Evolutionary conservation across 805 yeast genomes (phyloP), one percentile per base, ranked within the genome.

Genomic region (Wickerhamiella spandovensis): DNA sequence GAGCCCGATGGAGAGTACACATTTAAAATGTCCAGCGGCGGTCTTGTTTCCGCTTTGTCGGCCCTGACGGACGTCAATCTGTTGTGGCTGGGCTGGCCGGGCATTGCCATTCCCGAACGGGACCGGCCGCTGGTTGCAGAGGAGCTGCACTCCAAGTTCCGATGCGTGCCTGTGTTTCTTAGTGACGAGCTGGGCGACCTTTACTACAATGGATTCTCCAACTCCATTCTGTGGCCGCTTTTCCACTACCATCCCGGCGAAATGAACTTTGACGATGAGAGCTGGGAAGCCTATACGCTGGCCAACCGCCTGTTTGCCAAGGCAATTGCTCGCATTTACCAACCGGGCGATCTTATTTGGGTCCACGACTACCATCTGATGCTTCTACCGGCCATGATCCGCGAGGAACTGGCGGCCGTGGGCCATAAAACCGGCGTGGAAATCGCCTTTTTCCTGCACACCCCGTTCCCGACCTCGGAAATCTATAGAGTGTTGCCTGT

Each of bases 221-320:
- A 92, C 67, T 84, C 95, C 15, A 92, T 92, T 55, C 70, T 92
- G 56, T 92, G 99, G 99, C 99, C 99, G 1, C 69, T 94, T 54
- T 92, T 92, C 72, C 99, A 92, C 66, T 92, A 92, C 67, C 98
- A 92, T 64, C 98, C 99, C 0, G 98, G 97, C 54, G 98, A 94
- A 66, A 92, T 94, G 84, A 89, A 86, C 64, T 92, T 92, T 62
- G 98, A 92, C 67, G 98, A 92, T 64, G 79, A 78, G 54, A 95
- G 97, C 1, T 92, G 98, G 98, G 89, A 89, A 49, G 97, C 97
- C 1, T 92, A 92, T 65, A 84, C 87, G 50, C 92, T 87, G 64
- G 97, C 97, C 6, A 92, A 92, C 64, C 70, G 81, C 51, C 71
- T 76, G 53, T 92, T 92, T 70, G 92, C 95, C 12, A 71, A 77